Percentiles rank a stretch among this genome's conserved stretches.
phyloP scores from a whole-genome alignment of 495 filamentous ascomycete species.

The Penicillium odoratum region DNA sequence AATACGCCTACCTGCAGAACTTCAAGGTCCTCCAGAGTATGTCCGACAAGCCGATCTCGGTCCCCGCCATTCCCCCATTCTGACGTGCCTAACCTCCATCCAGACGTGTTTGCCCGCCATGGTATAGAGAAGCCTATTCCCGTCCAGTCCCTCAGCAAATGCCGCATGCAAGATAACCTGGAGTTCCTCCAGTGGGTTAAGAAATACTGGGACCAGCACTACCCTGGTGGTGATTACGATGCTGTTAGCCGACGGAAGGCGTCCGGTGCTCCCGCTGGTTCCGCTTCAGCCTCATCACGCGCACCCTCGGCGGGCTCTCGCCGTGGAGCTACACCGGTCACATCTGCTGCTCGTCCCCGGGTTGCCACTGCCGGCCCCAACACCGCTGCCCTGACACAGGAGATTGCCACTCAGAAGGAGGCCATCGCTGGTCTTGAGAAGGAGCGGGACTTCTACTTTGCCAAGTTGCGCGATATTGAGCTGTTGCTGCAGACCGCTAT shows the following conservation, averaged over 20 bases:
- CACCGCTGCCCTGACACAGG: constrained; percentile 69
- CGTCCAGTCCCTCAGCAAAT: constrained; percentile 86
- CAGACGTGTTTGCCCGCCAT: constrained; percentile 83
- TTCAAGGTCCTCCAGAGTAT: constrained; percentile 95
- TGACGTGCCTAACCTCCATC: constrained; percentile 9
- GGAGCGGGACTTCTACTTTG: constrained; percentile 98
- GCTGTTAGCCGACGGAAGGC: constrained; percentile 82
- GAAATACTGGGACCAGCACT: constrained; percentile 97
- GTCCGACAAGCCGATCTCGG: constrained; percentile 31
- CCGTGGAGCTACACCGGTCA: constrained; percentile 74
- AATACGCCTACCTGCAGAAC: constrained; percentile 97
- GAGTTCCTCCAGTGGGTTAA: constrained; percentile 98
- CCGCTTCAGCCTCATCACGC: constrained; percentile 41
- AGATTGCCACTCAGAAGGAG: constrained; percentile 82
- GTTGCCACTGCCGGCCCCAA: constrained; percentile 50
- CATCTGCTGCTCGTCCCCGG: constrained; percentile 52
- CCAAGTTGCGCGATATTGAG: constrained; percentile 96
- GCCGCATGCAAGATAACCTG: constrained; percentile 99
- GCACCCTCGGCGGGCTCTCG: constrained; percentile 34
- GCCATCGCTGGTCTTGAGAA: constrained; percentile 83
- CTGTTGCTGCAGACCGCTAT: constrained; percentile 87
- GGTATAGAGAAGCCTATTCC: constrained; percentile 82
- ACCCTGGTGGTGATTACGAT: constrained; percentile 94
- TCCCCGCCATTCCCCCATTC: constrained; percentile 7
- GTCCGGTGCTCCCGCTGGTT: constrained; percentile 54